Conservation (phyloP, 768 basidiomycete genomes). For the Macrolepiota dolichaula region DNA sequence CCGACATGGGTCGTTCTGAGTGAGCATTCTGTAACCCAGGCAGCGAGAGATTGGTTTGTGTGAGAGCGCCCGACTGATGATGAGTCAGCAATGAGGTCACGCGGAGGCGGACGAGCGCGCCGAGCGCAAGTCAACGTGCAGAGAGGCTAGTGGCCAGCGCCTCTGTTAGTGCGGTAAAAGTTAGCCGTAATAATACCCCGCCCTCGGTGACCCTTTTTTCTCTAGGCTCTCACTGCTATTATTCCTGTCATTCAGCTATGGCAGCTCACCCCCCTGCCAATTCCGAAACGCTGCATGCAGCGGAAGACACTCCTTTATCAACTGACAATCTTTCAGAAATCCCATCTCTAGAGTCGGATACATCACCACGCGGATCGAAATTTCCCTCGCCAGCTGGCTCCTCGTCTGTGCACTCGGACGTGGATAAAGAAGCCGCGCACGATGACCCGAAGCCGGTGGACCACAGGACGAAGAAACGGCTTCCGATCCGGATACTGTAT, state of each 20-base stretch:
- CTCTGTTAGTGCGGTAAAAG: not conserved
- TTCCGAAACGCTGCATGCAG: constrained; percentile 15
- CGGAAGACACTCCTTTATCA: constrained; percentile 20
- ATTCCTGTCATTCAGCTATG: constrained; percentile 8
- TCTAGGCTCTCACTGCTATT: constrained; percentile 2
- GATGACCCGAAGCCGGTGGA: not conserved
- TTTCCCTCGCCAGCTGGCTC: constrained; percentile 18
- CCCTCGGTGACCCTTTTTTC: not conserved
- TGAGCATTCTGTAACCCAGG: too few relatives aligned
- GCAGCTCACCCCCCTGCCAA: constrained; percentile 14
- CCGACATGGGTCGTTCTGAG: not conserved
- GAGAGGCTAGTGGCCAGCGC: not conserved
- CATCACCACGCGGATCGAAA: constrained; percentile 18
- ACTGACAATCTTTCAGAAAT: constrained; percentile 16
- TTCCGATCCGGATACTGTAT: constrained; percentile 16
- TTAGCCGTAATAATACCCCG: not conserved
- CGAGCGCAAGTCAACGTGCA: not conserved
- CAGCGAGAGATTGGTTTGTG: not conserved
- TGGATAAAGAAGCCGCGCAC: constrained; percentile 8
- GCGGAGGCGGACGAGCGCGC: not conserved
- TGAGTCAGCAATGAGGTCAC: not conserved
- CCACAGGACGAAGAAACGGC: constrained; percentile 6
- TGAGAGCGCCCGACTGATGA: not conserved
- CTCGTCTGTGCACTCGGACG: constrained; percentile 11
- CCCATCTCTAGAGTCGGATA: constrained; percentile 15